phyloP scores from a whole-genome alignment of 1,284 basidiomycete genomes.

The Rhodofomes roseus region DNA sequence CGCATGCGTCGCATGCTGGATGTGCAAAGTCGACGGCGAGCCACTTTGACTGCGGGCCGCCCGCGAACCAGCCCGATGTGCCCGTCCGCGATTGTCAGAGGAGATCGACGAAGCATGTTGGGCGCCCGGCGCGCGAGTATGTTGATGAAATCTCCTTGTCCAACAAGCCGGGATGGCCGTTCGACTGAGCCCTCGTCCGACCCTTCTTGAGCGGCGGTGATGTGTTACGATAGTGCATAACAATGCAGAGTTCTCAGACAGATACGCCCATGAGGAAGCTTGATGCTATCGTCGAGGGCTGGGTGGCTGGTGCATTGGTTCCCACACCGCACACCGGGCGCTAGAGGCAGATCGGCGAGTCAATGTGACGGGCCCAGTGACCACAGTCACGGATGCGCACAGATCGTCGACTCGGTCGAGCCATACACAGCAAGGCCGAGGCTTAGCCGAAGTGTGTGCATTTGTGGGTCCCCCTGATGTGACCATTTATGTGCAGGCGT shows the following conservation, averaged over 20 bases:
- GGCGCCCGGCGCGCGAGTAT: background rate
- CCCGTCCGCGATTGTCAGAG: background rate
- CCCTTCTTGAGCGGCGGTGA: background rate
- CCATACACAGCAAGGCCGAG: background rate
- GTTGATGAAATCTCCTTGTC: background rate
- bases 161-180: background rate
- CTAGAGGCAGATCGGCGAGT: background rate
- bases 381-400: too few species aligned
- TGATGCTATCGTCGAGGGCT: background rate
- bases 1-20: too few species aligned
- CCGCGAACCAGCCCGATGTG: background rate
- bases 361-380: too few species aligned
- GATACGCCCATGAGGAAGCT: background rate
- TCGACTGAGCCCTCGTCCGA: background rate
- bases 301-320: background rate
- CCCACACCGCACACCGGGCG: background rate
- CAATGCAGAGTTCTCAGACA: background rate
- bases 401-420: too few species aligned
- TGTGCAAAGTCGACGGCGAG: background rate
- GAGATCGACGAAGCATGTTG: background rate
- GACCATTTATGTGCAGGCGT: background rate
- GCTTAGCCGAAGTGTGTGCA: background rate
- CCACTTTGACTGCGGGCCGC: background rate
- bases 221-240: conserved; percentile 1
- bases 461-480: conserved; percentile 8